Percentiles rank a stretch among this genome's conserved stretches.
Evolutionary conservation across 257 asterid genomes (phyloP).

Genomic region (Solanum medicagineum): DNA sequence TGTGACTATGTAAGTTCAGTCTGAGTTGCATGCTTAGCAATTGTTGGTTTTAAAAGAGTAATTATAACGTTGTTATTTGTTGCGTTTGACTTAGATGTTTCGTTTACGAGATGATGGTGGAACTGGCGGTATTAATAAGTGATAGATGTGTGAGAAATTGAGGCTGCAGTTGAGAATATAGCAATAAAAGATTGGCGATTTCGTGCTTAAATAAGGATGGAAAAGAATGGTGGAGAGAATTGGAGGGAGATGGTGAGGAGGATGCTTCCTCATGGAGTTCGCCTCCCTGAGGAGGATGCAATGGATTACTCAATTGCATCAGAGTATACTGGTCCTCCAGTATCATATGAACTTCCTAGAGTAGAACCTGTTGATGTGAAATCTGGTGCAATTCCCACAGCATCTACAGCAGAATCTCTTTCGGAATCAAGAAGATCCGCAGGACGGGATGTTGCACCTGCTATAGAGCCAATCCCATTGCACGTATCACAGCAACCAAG

Average conservation of each 20-base stretch:
- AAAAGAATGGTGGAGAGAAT: conserved; percentile 22
- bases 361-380: conserved; percentile 34
- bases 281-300: conserved; percentile 37
- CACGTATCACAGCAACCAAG: conserved; percentile 43
- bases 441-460: conserved; percentile 30
- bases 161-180: background rate
- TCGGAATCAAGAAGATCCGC: conserved; percentile 44
- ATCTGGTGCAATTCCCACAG: conserved; percentile 30
- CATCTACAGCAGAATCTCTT: conserved; percentile 38
- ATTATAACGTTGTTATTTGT: background rate
- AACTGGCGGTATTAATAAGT: background rate
- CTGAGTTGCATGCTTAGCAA: background rate
- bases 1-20: background rate
- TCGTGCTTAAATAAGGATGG: conserved; percentile 11
- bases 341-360: conserved; percentile 31
- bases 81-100: background rate
- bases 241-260: conserved; percentile 55
- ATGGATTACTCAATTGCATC: conserved; percentile 56
- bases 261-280: conserved; percentile 61
- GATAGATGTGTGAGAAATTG: background rate
- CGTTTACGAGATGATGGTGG: background rate
- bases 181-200: background rate
- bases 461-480: conserved; percentile 48
- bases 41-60: background rate
- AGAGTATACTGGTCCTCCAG: conserved; percentile 48